Evolutionary conservation across 2,329 filamentous ascomycete genomes (phyloP).

Genomic region (Fusarium longipes): DNA sequence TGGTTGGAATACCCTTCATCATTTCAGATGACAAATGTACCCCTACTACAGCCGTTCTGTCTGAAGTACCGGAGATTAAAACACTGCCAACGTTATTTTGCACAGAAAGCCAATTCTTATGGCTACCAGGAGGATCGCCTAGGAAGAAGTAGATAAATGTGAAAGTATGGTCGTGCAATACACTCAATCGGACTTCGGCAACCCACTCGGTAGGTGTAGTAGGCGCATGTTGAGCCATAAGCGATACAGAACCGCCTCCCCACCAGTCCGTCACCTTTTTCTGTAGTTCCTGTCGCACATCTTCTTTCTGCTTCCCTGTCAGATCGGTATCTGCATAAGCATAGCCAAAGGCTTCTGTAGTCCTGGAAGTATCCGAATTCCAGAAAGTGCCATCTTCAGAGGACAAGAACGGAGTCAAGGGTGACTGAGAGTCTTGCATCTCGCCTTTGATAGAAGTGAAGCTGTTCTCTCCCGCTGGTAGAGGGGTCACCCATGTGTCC

Average conservation of each 20-base stretch:
- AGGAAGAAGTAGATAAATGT: constrained; percentile 72
- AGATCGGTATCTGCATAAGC: constrained; percentile 73
- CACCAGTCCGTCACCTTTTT: constrained; percentile 65
- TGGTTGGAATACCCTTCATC: background rate
- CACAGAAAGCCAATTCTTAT: constrained; percentile 57
- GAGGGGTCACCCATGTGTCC: constrained; percentile 71
- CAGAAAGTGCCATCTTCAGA: constrained; percentile 70
- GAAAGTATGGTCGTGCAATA: constrained; percentile 42
- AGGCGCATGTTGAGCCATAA: background rate
- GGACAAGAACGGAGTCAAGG: constrained; percentile 75
- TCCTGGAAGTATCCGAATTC: constrained; percentile 71
- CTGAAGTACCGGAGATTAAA: background rate
- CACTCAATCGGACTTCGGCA: constrained; percentile 72
- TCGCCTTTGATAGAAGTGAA: constrained; percentile 69
- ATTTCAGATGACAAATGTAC: background rate
- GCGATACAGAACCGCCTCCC: constrained; percentile 32
- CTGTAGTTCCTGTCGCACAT: constrained; percentile 51
- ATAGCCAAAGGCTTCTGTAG: constrained; percentile 74
- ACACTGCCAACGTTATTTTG: background rate
- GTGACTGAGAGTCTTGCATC: constrained; percentile 64
- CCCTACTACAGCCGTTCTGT: background rate
- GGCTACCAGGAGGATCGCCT: constrained; percentile 61
- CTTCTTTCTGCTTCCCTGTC: constrained; percentile 39
- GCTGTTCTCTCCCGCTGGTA: constrained; percentile 65
- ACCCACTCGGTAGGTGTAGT: constrained; percentile 68